Percentiles rank a stretch among this genome's conserved stretches.
These are phyloP conservation scores for Coelastrella sp. DNA, from an alignment of 139 green algal genomes.

Conservation along the genomic window DNA sequence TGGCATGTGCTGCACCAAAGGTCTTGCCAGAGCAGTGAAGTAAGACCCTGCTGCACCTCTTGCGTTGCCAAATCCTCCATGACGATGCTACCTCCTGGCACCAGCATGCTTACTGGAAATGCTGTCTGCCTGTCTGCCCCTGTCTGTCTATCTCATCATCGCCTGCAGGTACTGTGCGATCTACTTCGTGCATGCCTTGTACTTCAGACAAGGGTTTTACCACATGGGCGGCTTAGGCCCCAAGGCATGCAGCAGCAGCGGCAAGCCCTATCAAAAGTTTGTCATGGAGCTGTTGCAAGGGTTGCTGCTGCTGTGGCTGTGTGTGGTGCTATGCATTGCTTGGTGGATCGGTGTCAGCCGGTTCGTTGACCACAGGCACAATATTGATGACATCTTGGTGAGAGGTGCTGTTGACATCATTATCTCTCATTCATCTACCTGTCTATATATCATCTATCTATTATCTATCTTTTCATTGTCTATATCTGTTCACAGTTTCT, in stretches of 20 bases:
- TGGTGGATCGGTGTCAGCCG: conserved; percentile 33
- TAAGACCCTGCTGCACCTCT: not conserved
- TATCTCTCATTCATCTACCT: too few species aligned
- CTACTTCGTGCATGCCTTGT: conserved; percentile 29
- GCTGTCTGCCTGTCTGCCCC: not conserved
- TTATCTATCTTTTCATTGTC: too few species aligned
- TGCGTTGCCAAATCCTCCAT: not conserved
- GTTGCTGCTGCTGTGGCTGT: conserved; percentile 7
- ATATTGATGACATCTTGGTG: conserved; percentile 42
- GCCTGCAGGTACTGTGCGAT: conserved; percentile 7
- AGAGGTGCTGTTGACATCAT: not conserved
- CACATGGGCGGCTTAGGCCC: conserved; percentile 32
- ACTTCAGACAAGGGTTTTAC: not conserved
- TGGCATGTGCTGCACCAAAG: too few species aligned
- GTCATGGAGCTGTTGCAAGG: conserved; percentile 12
- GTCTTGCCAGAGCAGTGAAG: too few species aligned
- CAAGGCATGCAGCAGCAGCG: not conserved
- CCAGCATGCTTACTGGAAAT: not conserved
- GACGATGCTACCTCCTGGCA: not conserved
- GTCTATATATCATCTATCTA: too few species aligned
- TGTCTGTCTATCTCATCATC: not conserved
- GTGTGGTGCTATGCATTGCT: conserved; percentile 18
- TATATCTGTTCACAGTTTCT: too few species aligned
- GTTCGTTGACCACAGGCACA: conserved; percentile 26
- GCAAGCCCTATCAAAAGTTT: not conserved